Conservation (phyloP, 2,329 filamentous ascomycete genomes). For the Scedosporium apiospermum region DNA sequence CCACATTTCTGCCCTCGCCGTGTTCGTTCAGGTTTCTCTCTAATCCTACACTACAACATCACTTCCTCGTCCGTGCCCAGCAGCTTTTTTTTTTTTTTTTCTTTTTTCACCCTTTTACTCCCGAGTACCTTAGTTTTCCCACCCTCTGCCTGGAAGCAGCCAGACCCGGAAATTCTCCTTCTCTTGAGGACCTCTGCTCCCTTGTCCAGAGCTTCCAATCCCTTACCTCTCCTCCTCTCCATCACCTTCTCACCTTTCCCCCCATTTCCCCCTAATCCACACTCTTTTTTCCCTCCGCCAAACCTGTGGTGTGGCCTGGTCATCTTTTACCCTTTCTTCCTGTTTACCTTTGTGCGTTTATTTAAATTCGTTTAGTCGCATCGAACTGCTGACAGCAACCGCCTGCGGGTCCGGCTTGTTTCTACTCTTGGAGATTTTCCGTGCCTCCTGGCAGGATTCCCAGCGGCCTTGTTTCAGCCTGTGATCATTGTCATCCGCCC, state of each 20-base stretch:
- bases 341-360: constrained; percentile 2
- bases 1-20: not conserved
- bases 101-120: constrained; percentile 4
- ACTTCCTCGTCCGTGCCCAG: not conserved
- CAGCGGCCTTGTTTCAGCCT: constrained; percentile 7
- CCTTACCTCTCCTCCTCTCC: not conserved
- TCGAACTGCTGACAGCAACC: constrained; percentile 2
- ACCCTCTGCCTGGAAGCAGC: constrained; percentile 5
- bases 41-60: not conserved
- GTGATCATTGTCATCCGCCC: not conserved
- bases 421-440: constrained; percentile 8
- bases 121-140: constrained; percentile 1
- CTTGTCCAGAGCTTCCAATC: not conserved
- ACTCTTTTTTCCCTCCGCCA: not conserved
- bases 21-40: not conserved
- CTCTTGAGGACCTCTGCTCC: not conserved
- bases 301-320: constrained; percentile 7
- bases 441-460: constrained; percentile 7
- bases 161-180: not conserved
- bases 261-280: not conserved
- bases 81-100: not conserved
- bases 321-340: not conserved
- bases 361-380: not conserved
- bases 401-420: constrained; percentile 8
- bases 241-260: not conserved